These are phyloP conservation scores for Rehmannia glutinosa DNA, from an alignment of 257 asterid species.

Conservation along the genomic window DNA sequence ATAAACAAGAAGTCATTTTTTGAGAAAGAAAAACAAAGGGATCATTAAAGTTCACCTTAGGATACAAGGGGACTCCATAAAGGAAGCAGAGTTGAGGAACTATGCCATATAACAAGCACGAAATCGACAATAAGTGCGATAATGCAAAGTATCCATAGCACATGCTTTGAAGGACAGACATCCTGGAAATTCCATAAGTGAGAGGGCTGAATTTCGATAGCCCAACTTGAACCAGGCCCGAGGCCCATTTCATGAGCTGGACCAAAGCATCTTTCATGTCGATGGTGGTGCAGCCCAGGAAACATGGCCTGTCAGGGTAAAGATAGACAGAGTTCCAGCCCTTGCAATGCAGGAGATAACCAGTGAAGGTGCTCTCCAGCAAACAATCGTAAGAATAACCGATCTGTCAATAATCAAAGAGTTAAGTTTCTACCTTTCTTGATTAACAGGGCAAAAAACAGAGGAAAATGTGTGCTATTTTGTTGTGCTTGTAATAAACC, in stretches of 20 bases:
- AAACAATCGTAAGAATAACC: conserved; percentile 70
- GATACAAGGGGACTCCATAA: conserved; percentile 48
- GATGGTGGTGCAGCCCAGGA: conserved; percentile 55
- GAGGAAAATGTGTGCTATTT: too few species aligned
- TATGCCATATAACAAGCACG: conserved; percentile 44
- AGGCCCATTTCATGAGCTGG: conserved; percentile 71
- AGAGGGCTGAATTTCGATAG: conserved; percentile 50
- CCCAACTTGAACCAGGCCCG: conserved; percentile 59
- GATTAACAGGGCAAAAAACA: background rate
- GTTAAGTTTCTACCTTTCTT: background rate
- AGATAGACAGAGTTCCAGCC: conserved; percentile 60
- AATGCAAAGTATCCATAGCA: conserved; percentile 48
- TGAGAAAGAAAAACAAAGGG: too few species aligned
- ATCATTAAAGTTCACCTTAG: conserved; percentile 34
- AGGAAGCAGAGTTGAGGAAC: conserved; percentile 50
- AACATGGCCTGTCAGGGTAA: conserved; percentile 55
- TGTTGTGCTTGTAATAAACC: too few species aligned
- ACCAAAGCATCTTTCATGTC: conserved; percentile 61
- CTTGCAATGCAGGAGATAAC: conserved; percentile 47
- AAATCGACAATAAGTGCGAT: conserved; percentile 38
- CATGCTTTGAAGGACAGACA: conserved; percentile 47
- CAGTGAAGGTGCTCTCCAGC: conserved; percentile 66
- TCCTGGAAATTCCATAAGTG: conserved; percentile 45
- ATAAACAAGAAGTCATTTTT: too few species aligned
- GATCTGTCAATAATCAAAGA: conserved; percentile 37